Base-by-base conservation (phyloP, 2,329 filamentous ascomycete genomes). In the Chaetomium strumarium region DNA sequence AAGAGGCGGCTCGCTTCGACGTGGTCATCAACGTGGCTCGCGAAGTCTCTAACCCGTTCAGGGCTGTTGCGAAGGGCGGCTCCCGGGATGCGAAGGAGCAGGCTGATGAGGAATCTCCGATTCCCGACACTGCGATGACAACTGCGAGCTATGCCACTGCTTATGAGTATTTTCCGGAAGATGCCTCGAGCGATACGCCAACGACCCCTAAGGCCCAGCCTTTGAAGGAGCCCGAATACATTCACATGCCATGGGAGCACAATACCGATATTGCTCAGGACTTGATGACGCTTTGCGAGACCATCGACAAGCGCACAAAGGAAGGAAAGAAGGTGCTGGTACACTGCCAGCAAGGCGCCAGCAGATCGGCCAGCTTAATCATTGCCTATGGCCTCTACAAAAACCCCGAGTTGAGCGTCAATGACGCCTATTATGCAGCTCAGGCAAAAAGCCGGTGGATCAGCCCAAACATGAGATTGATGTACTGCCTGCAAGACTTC, bases 381-480 rank as follows among this genome's bases (percentile, higher is more conserved):
- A 91, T 95, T 46, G 88, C 88, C 17, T 95, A 92, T 58, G 88
- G 88, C 40, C 72, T 95, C 53, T 93, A 88, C 68, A 85, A 85
- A 64, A 86, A 89, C 55, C 87, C 88, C 1, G 78, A 83, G 6
- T 71, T 90, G 62, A 88, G 79, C 60, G 87, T 92, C 49, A 90
- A 92, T 63, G 87, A 92, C 66, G 87, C 88, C 2, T 93, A 93
- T 65, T 83, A 90, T 65, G 79, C 84, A 2, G 88, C 89, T 2
- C 90, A 95, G 69, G 78, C 81, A 49, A 86, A 86, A 70, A 93
- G 88, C 68, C 83, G 79, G 64, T 95, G 89, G 88, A 92, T 95
- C 61, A 90, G 88, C 53, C 88, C 88, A 0, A 95, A 95, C 68
- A 95, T 95, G 89, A 88, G 88, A 60, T 75, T 95, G 60, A 90